A percentile compares a stretch with the other conserved stretches of the same genome.
phyloP scores from a whole-genome alignment of 805 yeast species.

The Wickerhamomyces canadensis region DNA sequence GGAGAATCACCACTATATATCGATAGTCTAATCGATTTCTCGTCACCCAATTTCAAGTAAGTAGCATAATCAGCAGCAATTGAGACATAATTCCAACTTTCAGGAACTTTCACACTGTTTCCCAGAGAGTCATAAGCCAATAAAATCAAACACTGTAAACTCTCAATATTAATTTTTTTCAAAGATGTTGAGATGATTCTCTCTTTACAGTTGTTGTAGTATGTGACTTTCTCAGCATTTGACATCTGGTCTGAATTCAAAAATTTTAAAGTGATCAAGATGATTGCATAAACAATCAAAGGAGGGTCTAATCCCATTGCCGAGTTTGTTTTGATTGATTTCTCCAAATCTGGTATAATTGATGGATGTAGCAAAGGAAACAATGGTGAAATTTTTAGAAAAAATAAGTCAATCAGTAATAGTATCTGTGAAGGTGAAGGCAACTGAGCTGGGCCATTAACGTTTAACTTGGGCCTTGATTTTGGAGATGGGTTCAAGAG shows the following conservation, averaged over 20 bases:
- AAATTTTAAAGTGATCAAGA: slow-evolving; percentile 17
- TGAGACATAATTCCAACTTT: slow-evolving; percentile 23
- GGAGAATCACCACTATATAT: slow-evolving; percentile 16
- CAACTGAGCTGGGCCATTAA: too few relatives aligned
- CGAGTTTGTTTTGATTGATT: slow-evolving; percentile 3
- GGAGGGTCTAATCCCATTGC: slow-evolving; percentile 13
- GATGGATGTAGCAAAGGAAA: slow-evolving; percentile 21
- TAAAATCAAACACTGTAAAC: slow-evolving; percentile 16
- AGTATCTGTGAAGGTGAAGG: slow-evolving; percentile 13
- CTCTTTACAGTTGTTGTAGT: slow-evolving; percentile 16
- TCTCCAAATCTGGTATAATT: slow-evolving; percentile 7
- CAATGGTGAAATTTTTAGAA: slow-evolving; percentile 14
- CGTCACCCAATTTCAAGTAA: slow-evolving; percentile 17
- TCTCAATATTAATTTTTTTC: slow-evolving; percentile 17
- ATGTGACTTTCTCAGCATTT: slow-evolving; percentile 4
- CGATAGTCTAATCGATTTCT: slow-evolving; percentile 8
- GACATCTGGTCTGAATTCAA: slow-evolving; percentile 16
- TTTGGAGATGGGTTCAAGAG: slow-evolving; percentile 12
- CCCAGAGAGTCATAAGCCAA: slow-evolving; percentile 20
- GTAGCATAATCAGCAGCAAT: slow-evolving; percentile 22
- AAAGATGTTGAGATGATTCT: slow-evolving; percentile 15
- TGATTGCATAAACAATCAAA: slow-evolving; percentile 13
- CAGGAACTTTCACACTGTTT: slow-evolving; percentile 21
- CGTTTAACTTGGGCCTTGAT: too few relatives aligned
- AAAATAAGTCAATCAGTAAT: slow-evolving; percentile 16